These are phyloP conservation scores for Cochlearia excelsa DNA, from an alignment of 345 rosid genomes.

Conservation along the genomic window DNA sequence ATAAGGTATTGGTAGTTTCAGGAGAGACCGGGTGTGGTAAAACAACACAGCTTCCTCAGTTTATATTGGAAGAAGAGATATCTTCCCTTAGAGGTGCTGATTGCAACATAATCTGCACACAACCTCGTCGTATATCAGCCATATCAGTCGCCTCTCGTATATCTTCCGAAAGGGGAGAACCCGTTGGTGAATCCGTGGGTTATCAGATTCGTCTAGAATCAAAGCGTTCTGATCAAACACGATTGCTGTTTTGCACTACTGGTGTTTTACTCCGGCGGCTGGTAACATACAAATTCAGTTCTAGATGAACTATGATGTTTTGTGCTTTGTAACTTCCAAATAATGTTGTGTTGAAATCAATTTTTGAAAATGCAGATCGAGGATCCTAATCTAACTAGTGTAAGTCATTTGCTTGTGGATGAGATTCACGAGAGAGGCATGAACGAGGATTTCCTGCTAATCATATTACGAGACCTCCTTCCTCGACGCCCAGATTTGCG, in stretches of 20 bases:
- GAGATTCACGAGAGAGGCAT: conserved; percentile 99
- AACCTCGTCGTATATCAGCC: conserved; percentile 95
- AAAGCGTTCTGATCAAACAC: conserved; percentile 71
- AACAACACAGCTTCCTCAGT: conserved; percentile 96
- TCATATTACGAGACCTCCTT: conserved; percentile 85
- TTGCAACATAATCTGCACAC: conserved; percentile 90
- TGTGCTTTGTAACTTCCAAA: conserved; percentile 12
- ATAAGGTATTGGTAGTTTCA: conserved; percentile 63
- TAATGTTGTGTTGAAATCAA: conserved; percentile 16
- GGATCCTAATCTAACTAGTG: conserved; percentile 71
- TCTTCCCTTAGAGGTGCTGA: conserved; percentile 68
- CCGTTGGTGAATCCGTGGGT: conserved; percentile 84
- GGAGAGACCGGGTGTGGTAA: conserved; percentile 56
- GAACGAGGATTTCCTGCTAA: conserved; percentile 89
- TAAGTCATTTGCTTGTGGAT: conserved; percentile 93
- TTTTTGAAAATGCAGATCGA: conserved; percentile 58
- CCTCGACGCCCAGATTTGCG: conserved; percentile 87
- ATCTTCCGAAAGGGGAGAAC: conserved; percentile 91
- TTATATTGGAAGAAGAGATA: conserved; percentile 87
- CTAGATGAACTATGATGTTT: conserved; percentile 8
- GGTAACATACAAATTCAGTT: conserved; percentile 43
- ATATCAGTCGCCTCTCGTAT: conserved; percentile 93
- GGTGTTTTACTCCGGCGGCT: conserved; percentile 84
- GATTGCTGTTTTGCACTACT: conserved; percentile 90
- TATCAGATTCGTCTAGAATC: conserved; percentile 93